Base-by-base conservation (phyloP, 805 yeast species). In the Candida hungchunana region DNA sequence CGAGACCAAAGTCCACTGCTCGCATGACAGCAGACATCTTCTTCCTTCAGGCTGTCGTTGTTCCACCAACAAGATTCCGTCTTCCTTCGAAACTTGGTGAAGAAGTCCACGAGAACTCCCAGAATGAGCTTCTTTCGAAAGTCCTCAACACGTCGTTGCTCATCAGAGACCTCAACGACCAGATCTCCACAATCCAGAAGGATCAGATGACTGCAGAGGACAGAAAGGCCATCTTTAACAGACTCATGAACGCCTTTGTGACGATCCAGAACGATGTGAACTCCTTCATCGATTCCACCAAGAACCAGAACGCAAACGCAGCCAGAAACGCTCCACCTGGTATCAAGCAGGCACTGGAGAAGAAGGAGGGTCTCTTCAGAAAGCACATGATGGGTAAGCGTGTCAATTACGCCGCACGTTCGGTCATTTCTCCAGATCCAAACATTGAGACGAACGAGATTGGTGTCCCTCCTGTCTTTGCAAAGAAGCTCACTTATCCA, bases 311-410 rank as follows among this genome's bases (percentile, higher is more conserved):
- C 54, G 71, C 75, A 10, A 72, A 69, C 30, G 79, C 79, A 17
- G 76, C 79, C 44, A 63, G 75, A 32, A 53, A 54, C 22, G 89
- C 96, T 18, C 74, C 77, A 26, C 99, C 99, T 3, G 99, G 99
- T 68, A 78, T 93, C 54, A 93, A 93, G 60, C 98, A 93, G 69
- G 95, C 96, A 9, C 71, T 93, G 56, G 99, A 93, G 64, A 90
- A 93, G 79, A 93, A 93, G 61, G 99, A 93, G 65, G 99, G 99
- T 59, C 71, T 90, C 47, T 93, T 93, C 72, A 79, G 99, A 70
- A 93, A 90, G 60, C 96, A 93, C 58, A 93, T 93, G 98, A 93
- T 93, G 99, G 99, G 99, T 60, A 93, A 93, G 72, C 88, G 99
- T 71, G 99, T 93, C 42, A 94, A 93, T 62, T 90, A 86, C 56